Evolutionary conservation across 208 protist genomes (phyloP), one percentile per base, ranked within the genome.

Genomic region (Trypanosoma lewisi): DNA sequence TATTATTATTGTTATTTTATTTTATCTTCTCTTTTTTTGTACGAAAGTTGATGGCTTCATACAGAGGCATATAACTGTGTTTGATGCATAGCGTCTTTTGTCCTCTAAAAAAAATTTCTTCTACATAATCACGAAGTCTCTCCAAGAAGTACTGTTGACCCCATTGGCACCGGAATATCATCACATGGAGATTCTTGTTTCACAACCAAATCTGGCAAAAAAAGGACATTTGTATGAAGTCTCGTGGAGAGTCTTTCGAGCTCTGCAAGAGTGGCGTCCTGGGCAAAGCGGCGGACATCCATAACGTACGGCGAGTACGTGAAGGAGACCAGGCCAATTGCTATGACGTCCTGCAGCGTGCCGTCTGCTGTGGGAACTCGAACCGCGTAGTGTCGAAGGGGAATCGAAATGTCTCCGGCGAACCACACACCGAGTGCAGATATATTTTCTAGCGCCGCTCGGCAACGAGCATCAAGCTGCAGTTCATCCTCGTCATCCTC

Each of bases 291-390:
- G 23, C 86, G 72, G 7, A 76, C 42, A 34, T 90, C 76, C 79
- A 89, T 85, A 25, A 93, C 73, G 57, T 90, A 90, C 4, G 75
- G 81, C n/a, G 86, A 89, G 76, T 89, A 90, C 5, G 78, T 50
- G 53, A 93, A 93, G 48, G 70, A 80, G 11, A 80, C 59, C 5
- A 88, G 59, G 12, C 86, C 86, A 21, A 93, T 75, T 0, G 78
- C 77, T 27, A 84, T 71, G 34, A 83, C 70, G 21, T 75, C 75
- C 61, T 89, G 59, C 1, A 58, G 59, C 8, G 53, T 69, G 23
- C 71, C 75, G 49, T 82, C 75, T 4, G 60, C 17, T 21, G 53
- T 63, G 2, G 77, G 30, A 0, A 85, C 62, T 54, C 80, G 78
- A 28, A 90, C 63, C 1, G 77, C 68, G 65, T 89, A 88, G 28